Base-by-base conservation (phyloP, 1,139 yeast species). In the Lodderomyces theae region DNA sequence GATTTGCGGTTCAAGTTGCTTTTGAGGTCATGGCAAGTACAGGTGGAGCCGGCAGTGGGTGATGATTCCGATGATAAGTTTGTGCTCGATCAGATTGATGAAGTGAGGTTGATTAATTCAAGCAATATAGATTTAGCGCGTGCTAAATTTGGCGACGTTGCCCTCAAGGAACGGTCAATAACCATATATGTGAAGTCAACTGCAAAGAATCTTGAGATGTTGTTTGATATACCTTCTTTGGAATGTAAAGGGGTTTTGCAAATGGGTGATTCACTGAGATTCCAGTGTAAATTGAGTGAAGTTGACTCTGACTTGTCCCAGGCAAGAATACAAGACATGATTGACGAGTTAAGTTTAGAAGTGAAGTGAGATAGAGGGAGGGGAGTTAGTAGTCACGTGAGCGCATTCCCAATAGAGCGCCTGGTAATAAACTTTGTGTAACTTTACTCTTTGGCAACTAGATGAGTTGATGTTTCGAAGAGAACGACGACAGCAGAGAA, bases 1-100 rank as follows among this genome's bases (percentile, higher is more conserved):
- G 97, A 90, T 59, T 51, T 86, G 34, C 66, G 96, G 41, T 87
- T 88, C 56, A 71, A 70, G 30, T 50, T 84, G 0, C 63, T 77
- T 36, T 66, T 86, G 22, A 81, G 77, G 46, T 66, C 82, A 1
- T 86, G 89, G 81, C 72, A 74, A 6, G 34, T 48, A 0, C 29
- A 38, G 21, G 28, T 35, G 72, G 71, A 12, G 67, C 19, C 25
- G n/a, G n/a, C 4, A 15, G 17, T 7, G 5, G 26, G 21, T n/a
- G 12, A 21, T 19, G 22, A 5, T 19, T 8, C 22, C 13, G 12
- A 25, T 12, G 15, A 25, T 12, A 13, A 12, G 9, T 32, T 15
- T 19, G 10, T 22, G 7, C 13, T 32, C 12, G 25, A 32, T 5
- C 26, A 32, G 12, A 22, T 32, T 13, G 25, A 32, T 19, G 18